phyloP scores from a whole-genome alignment of 345 rosid species.

The Cochlearia excelsa region DNA sequence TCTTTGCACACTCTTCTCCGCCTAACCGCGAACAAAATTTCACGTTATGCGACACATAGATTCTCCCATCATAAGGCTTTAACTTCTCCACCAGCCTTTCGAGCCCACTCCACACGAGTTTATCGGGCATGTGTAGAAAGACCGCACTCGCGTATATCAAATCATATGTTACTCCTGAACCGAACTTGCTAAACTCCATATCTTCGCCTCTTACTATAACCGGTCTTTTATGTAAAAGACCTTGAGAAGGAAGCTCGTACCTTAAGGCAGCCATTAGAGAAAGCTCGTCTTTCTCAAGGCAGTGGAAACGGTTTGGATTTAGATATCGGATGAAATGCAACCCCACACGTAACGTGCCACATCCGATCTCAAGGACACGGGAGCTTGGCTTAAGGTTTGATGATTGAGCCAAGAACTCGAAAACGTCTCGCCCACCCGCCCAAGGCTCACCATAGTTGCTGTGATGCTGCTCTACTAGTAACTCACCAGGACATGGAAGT shows the following conservation, averaged over 20 bases:
- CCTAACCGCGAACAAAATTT: constrained; percentile 82
- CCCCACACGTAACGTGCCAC: constrained; percentile 90
- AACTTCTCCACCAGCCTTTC: constrained; percentile 64
- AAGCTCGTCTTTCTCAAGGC: constrained; percentile 89
- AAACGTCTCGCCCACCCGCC: constrained; percentile 94
- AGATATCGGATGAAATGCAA: constrained; percentile 79
- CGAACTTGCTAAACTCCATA: constrained; percentile 78
- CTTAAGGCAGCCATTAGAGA: constrained; percentile 83
- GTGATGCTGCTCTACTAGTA: constrained; percentile 89
- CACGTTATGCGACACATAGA: constrained; percentile 82
- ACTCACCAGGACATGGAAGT: constrained; percentile 88
- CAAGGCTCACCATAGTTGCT: constrained; percentile 97
- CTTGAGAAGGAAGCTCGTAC: constrained; percentile 94
- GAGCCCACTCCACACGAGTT: constrained; percentile 82
- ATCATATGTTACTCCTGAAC: constrained; percentile 55
- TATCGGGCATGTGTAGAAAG: constrained; percentile 83
- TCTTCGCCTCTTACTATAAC: constrained; percentile 69
- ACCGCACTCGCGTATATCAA: constrained; percentile 87
- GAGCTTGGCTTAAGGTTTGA: constrained; percentile 47
- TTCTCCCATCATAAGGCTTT: constrained; percentile 70
- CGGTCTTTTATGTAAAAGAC: constrained; percentile 76
- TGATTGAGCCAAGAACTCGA: constrained; percentile 81
- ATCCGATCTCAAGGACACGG: constrained; percentile 81
- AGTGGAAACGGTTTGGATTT: constrained; percentile 55
- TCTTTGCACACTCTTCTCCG: constrained; percentile 67